Base-by-base conservation (phyloP, 148 eudicot genomes). In the Salicornia ramosissima region DNA sequence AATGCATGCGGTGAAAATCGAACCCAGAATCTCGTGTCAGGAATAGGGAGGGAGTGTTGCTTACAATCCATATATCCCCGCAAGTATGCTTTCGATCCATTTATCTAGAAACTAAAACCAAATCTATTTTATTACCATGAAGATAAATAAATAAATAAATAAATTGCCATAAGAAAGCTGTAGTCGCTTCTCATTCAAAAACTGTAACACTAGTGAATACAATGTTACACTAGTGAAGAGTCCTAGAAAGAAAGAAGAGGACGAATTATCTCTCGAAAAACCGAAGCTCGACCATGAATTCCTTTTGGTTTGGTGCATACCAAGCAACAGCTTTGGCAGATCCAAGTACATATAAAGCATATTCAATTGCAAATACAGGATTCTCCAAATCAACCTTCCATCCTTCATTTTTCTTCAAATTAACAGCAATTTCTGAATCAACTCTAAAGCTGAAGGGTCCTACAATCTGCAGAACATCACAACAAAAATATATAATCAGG, bases 241-340 rank as follows among this genome's bases (percentile, higher is more conserved):
- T 42, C n/a, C 53, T 18, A 43, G 7, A 45, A 42, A 13, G 9
- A 43, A 42, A 42, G 40, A 75, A 11, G 10, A 45, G 10, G 13
- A 26, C 19, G 30, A 68, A n/a, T 16, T 70, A 90, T 21, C 75
- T 81, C 81, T 92, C 97, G 18, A 86, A 86, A 77, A 90, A 88
- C 16, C 97, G 85, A 31, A 92, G 91, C 79, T 90, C 97, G 29
- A 92, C 74, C 97, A 92, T 90, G 78, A 86, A 90, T 49, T 92
- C 94, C 78, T 79, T 74, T 61, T 82, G 90, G 75, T 80, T 88
- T 0, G 94, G 97, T 21, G 96, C 82, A 70, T 81, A 92, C 97
- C 97, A 92, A 53, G 93, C 96, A 43, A 86, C 78, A 29, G 94
- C 96, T 76, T 88, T 92, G 1, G 97, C 96, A 14, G 94, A 90